These are phyloP conservation scores for Thelonectria rubi DNA, from an alignment of 2,329 filamentous ascomycete species.

Conservation along the genomic window DNA sequence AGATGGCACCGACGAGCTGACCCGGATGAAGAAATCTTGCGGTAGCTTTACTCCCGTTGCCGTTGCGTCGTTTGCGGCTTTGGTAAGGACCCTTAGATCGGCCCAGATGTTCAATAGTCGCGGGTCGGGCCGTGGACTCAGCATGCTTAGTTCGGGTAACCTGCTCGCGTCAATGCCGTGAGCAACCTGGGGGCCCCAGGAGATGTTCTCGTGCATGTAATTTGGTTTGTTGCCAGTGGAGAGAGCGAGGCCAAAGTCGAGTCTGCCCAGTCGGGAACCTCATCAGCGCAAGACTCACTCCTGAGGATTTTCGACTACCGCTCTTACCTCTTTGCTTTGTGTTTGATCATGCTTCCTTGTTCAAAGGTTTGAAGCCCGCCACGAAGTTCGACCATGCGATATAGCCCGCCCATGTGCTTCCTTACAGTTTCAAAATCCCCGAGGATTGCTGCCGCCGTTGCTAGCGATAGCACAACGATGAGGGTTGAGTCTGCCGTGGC, in stretches of 20 bases:
- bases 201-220: constrained; percentile 18
- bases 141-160: constrained; percentile 22
- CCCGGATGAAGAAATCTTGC: constrained; percentile 29
- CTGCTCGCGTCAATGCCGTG: not conserved
- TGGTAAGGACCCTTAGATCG: constrained; percentile 38
- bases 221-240: constrained; percentile 15
- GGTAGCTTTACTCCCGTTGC: constrained; percentile 33
- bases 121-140: constrained; percentile 24
- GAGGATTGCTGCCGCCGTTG: constrained; percentile 33
- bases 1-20: constrained; percentile 36
- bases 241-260: constrained; percentile 28
- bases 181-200: constrained; percentile 27
- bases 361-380: constrained; percentile 33
- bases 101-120: constrained; percentile 35
- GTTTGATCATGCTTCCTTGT: constrained; percentile 24
- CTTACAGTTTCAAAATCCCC: constrained; percentile 34
- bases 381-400: constrained; percentile 35
- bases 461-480: constrained; percentile 33
- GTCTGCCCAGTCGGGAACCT: not conserved
- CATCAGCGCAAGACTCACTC: not conserved
- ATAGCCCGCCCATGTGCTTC: constrained; percentile 41
- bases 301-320: no score
- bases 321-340: constrained; percentile 26
- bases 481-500: constrained; percentile 33
- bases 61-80: constrained; percentile 33